phyloP scores from a whole-genome alignment of 345 rosid species.

The Rhodamnia rubescens region DNA sequence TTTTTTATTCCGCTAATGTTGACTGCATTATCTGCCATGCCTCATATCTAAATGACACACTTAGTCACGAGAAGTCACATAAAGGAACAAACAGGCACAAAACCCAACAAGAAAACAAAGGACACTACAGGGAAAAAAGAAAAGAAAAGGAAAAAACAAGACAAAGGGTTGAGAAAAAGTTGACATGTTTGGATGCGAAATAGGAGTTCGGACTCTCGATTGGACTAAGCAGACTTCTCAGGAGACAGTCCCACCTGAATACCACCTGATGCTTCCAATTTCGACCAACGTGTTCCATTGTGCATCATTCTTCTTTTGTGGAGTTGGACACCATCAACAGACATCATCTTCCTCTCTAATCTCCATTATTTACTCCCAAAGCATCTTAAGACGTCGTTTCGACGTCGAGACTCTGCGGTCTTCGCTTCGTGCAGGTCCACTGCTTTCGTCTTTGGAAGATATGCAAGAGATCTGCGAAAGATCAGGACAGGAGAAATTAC shows the following conservation, averaged over 20 bases:
- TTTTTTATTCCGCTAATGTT: neutral
- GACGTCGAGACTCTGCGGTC: neutral
- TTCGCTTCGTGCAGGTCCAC: neutral
- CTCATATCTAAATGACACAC: neutral
- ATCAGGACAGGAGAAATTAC: neutral
- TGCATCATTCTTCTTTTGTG: neutral
- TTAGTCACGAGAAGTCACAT: neutral
- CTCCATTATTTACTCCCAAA: neutral
- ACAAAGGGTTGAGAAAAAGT: neutral
- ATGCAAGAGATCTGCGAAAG: neutral
- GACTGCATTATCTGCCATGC: neutral
- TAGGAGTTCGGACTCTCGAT: neutral
- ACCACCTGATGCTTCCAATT: neutral
- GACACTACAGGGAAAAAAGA: neutral
- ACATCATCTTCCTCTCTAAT: neutral
- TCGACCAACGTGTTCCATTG: neutral
- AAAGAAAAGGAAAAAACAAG: too few species aligned
- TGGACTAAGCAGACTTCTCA: neutral
- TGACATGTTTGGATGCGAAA: neutral
- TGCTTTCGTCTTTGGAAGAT: neutral
- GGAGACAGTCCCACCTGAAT: constrained; percentile 1
- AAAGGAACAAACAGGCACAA: neutral
- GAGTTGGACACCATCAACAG: neutral
- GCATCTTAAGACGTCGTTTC: neutral
- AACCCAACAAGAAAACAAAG: neutral